Base-by-base conservation (phyloP, 257 asterid species). In the Ehretia macrophylla region DNA sequence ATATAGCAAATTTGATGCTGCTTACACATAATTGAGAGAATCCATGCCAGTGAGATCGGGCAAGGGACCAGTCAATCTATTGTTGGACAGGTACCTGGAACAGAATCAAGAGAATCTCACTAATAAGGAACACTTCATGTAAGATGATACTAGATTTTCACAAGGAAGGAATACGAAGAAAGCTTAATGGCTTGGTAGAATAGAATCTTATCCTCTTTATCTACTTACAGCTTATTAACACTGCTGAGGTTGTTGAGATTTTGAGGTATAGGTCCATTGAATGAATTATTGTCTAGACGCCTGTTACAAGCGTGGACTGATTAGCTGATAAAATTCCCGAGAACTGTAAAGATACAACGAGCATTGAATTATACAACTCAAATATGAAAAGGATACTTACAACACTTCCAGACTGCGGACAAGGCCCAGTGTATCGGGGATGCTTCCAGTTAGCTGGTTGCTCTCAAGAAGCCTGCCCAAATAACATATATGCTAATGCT, bases 1-100 rank as follows among this genome's bases (percentile, higher is more conserved):
- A 51, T 42, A 58, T 32, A 53, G 16, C 37, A 14, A 27, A 21
- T 9, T 6, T 40, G 16, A 13, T 14, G 58, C 46, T 53, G 70
- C 98, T 72, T 82, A 91, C 98, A 88, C 77, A 52, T 72, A 72
- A 72, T 68, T 64, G 76, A 91, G 92, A 39, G 42, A 55, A 66
- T 19, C 47, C 90, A 88, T 68, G 75, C 82, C 83, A 22, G 82
- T 74, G 69, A 91, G 79, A 71, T 91, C 68, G 17, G 98, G 98
- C 48, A 91, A 67, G 48, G 89, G 75, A 63, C 96, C 98, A 11
- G 68, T 66, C 70, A 91, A 70, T 48, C 52, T 17, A 66, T 91
- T 91, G 81, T 84, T 80, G 17, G 94, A 75, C 66, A 91, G 69
- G 84, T 21, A 71, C 79, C 98, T 91, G 47, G 47, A 42, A 10